phyloP scores from a whole-genome alignment of 768 basidiomycete species.

The Podaxis carcinomalis region DNA sequence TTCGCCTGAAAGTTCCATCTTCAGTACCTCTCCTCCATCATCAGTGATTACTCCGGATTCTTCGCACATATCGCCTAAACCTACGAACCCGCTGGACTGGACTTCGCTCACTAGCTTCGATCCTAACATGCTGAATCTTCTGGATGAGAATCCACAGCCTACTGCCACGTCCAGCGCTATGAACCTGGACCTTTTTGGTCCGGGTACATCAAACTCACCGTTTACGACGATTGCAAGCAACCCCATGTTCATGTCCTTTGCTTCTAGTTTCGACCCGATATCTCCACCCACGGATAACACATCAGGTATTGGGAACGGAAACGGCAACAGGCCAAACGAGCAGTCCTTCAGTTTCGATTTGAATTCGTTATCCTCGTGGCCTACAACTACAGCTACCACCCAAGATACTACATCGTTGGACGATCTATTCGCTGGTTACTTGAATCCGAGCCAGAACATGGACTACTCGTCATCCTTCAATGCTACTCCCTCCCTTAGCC shows the following conservation, averaged over 20 bases:
- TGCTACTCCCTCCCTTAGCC: slow-evolving; percentile 42
- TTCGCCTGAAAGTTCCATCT: slow-evolving; percentile 16
- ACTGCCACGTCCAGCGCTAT: slow-evolving; percentile 55
- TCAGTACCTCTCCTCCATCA: slow-evolving; percentile 23
- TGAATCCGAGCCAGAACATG: slow-evolving; percentile 22
- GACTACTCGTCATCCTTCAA: slow-evolving; percentile 26
- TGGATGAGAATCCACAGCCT: slow-evolving; percentile 56
- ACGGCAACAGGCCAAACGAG: neutral
- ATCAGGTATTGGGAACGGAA: neutral
- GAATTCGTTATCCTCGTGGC: slow-evolving; percentile 40
- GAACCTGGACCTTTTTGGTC: slow-evolving; percentile 58
- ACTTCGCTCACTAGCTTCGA: slow-evolving; percentile 68
- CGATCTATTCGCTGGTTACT: slow-evolving; percentile 40
- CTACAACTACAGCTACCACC: slow-evolving; percentile 26
- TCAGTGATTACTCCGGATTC: slow-evolving; percentile 27
- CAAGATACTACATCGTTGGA: slow-evolving; percentile 38
- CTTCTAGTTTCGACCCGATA: slow-evolving; percentile 48
- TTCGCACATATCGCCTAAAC: slow-evolving; percentile 28
- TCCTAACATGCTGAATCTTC: slow-evolving; percentile 56
- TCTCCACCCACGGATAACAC: slow-evolving; percentile 20
- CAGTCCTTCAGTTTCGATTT: slow-evolving; percentile 43
- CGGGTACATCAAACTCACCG: slow-evolving; percentile 40
- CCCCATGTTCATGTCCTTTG: slow-evolving; percentile 82
- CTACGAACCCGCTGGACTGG: slow-evolving; percentile 53
- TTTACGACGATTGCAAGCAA: slow-evolving; percentile 83